Conservation (phyloP, 805 yeast species). For the Metschnikowia borealis region DNA sequence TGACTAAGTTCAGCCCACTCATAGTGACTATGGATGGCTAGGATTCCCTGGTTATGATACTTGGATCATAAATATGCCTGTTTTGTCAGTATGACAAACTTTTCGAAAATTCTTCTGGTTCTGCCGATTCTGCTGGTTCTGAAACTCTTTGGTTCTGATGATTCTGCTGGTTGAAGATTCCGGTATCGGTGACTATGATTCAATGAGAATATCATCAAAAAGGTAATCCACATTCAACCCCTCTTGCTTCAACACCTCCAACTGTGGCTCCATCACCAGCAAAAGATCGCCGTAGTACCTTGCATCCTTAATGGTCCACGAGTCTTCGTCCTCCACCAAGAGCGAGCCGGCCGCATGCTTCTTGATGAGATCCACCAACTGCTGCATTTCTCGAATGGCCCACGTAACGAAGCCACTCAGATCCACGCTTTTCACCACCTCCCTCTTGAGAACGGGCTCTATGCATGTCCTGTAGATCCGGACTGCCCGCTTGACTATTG, state of each 20-base stretch:
- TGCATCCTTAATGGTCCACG: conserved; percentile 37
- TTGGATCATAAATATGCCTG: no score
- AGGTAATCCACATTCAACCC: conserved; percentile 76
- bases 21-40: no score
- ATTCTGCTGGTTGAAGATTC: no score
- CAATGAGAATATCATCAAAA: conserved; percentile 40
- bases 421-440: conserved; percentile 23
- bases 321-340: conserved; percentile 10
- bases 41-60: no score
- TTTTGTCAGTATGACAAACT: no score
- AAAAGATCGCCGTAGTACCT: conserved; percentile 51
- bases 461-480: conserved; percentile 51
- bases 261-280: conserved; percentile 52
- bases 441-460: conserved; percentile 29
- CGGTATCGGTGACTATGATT: neutral
- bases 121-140: no score
- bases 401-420: conserved; percentile 64
- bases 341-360: conserved; percentile 66
- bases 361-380: conserved; percentile 55
- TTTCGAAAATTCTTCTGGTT: no score
- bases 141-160: no score
- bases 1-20: no score
- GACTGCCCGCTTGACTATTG: conserved; percentile 46
- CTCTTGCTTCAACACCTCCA: conserved; percentile 53
- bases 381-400: conserved; percentile 62